A percentile compares a stretch with the other conserved stretches of the same genome.
phyloP scores from a whole-genome alignment of 768 basidiomycete species.

The Auriculariales sp. region DNA sequence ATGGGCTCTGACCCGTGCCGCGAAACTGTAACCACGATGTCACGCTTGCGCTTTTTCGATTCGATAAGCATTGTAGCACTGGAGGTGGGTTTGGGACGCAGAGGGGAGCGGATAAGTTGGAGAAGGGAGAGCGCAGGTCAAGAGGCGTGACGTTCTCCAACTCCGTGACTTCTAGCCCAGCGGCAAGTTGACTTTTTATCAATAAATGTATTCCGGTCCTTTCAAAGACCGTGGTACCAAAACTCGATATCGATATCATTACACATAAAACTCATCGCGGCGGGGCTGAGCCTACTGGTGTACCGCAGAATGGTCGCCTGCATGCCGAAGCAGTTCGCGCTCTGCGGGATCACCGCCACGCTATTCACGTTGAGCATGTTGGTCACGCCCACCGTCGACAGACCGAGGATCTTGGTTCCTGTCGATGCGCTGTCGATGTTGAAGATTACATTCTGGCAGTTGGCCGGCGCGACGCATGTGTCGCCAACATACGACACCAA shows the following conservation, averaged over 20 bases:
- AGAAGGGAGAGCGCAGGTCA: too few species aligned
- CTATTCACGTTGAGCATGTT: conserved; percentile 8
- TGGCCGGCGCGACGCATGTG: conserved; percentile 6
- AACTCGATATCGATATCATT: too few species aligned
- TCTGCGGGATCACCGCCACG: conserved; percentile 4
- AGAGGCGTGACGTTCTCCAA: too few species aligned
- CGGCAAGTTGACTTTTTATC: too few species aligned
- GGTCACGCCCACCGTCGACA: conserved; percentile 10
- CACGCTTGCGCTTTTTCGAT: not conserved
- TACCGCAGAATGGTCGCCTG: too few species aligned
- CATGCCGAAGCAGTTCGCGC: conserved; percentile 6
- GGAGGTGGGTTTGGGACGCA: too few species aligned
- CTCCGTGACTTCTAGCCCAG: too few species aligned
- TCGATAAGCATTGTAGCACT: not conserved
- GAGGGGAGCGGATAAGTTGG: too few species aligned
- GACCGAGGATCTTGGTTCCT: conserved; percentile 7
- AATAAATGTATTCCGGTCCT: too few species aligned
- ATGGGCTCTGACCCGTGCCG: not conserved
- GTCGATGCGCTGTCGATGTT: conserved; percentile 3
- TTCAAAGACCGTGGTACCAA: too few species aligned
- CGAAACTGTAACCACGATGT: not conserved
- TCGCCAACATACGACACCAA: conserved; percentile 7
- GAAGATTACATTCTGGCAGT: conserved; percentile 8
- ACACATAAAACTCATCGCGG: too few species aligned
- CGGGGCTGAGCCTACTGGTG: too few species aligned